These are phyloP conservation scores for Phlegmacium glaucopus DNA, from an alignment of 768 basidiomycete genomes.

Conservation along the genomic window DNA sequence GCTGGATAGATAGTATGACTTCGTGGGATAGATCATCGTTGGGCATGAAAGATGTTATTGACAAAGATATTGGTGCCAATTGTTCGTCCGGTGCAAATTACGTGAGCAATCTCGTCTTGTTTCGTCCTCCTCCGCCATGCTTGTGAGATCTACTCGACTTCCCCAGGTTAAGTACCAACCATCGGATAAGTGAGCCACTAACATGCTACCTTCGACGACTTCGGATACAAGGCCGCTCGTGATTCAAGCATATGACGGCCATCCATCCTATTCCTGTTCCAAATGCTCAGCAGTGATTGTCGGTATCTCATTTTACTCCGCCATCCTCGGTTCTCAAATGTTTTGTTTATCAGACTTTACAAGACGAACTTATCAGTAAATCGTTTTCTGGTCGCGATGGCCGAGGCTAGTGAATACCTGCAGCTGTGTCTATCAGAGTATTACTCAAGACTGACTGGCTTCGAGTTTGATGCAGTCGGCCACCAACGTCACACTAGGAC, in stretches of 20 bases:
- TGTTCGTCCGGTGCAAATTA: no score
- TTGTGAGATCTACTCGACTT: no score
- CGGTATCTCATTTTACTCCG: conserved; percentile 21
- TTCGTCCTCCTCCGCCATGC: no score
- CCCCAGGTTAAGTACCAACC: no score
- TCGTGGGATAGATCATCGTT: conserved; percentile 61
- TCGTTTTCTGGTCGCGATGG: conserved; percentile 82
- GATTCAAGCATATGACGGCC: conserved; percentile 57
- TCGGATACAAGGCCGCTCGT: conserved; percentile 55
- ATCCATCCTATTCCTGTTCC: conserved; percentile 65
- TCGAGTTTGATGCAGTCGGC: conserved; percentile 74
- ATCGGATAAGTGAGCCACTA: not conserved
- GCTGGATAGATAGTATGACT: conserved; percentile 66
- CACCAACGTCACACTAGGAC: conserved; percentile 69
- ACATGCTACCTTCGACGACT: conserved; percentile 19
- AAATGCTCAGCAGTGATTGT: conserved; percentile 73
- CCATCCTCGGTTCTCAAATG: not conserved
- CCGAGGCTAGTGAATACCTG: conserved; percentile 65
- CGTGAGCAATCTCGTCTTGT: no score
- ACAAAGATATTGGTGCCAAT: not conserved
- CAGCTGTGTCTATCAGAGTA: not conserved
- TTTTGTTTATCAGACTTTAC: conserved; percentile 50
- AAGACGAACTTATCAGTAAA: conserved; percentile 85
- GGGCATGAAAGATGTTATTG: conserved; percentile 24
- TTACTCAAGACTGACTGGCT: not conserved